Evolutionary conservation across 2,329 filamentous ascomycete genomes (phyloP).

Genomic region (Colletotrichum sansevieriae): DNA sequence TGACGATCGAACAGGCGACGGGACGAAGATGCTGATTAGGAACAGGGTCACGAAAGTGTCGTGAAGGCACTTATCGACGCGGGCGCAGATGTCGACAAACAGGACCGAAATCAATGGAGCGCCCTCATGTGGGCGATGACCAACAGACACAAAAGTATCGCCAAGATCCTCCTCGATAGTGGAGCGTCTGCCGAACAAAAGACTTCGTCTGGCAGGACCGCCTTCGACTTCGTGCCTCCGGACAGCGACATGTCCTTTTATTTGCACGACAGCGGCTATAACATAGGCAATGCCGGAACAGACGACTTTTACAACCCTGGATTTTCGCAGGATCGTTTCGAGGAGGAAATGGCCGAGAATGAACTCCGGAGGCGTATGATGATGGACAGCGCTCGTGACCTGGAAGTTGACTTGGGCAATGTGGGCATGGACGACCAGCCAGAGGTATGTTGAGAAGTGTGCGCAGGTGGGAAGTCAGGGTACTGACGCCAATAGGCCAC

Average conservation of each 20-base stretch:
- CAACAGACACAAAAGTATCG: conserved; percentile 95
- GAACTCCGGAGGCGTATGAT: conserved; percentile 97
- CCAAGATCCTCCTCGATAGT: conserved; percentile 91
- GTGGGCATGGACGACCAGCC: conserved; percentile 95
- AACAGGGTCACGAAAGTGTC: conserved; percentile 86
- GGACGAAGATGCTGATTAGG: conserved; percentile 15
- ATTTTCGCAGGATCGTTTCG: conserved; percentile 92
- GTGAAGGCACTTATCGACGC: conserved; percentile 87
- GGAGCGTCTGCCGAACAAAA: conserved; percentile 96
- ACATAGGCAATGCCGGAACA: conserved; percentile 81
- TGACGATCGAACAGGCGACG: conserved; percentile 42
- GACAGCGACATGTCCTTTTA: conserved; percentile 98
- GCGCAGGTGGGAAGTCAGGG: conserved; percentile 44
- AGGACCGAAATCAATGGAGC: conserved; percentile 97
- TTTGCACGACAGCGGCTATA: conserved; percentile 93
- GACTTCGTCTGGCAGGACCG: conserved; percentile 92
- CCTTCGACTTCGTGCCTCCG: conserved; percentile 94
- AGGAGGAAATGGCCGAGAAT: conserved; percentile 97
- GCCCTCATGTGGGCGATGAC: conserved; percentile 99
- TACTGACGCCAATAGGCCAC: conserved; percentile 24
- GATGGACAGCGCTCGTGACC: conserved; percentile 97
- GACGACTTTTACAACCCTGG: conserved; percentile 97
- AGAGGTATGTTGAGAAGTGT: conserved; percentile 70
- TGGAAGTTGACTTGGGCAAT: conserved; percentile 96
- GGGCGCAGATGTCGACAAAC: conserved; percentile 89